These are phyloP conservation scores for Hypoxylon sp. DNA, from an alignment of 2,329 filamentous ascomycete species.

Conservation along the genomic window DNA sequence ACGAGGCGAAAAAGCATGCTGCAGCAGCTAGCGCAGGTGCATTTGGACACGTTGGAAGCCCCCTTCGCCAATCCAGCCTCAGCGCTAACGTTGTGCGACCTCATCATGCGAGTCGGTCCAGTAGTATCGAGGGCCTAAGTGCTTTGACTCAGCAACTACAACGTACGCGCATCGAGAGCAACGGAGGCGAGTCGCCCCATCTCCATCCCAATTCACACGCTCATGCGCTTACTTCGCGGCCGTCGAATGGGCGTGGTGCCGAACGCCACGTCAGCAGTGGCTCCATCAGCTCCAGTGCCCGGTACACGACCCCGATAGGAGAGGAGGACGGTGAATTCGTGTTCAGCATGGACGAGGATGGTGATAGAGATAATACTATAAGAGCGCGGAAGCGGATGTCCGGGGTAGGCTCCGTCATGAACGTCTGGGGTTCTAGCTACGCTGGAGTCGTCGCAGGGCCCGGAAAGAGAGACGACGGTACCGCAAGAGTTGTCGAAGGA, in stretches of 20 bases:
- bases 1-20: slow-evolving; percentile 60
- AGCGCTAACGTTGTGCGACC: slow-evolving; percentile 64
- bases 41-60: slow-evolving; percentile 75
- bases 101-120: slow-evolving; percentile 57
- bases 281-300: slow-evolving; percentile 68
- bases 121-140: slow-evolving; percentile 65
- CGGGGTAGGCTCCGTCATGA: slow-evolving; percentile 51
- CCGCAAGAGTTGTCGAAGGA: slow-evolving; percentile 47
- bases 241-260: slow-evolving; percentile 57
- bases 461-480: slow-evolving; percentile 48
- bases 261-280: slow-evolving; percentile 71
- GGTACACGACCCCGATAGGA: slow-evolving; percentile 73
- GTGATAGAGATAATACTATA: slow-evolving; percentile 61
- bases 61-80: slow-evolving; percentile 71
- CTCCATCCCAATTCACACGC: slow-evolving; percentile 62
- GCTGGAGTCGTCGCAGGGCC: slow-evolving; percentile 46
- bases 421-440: slow-evolving; percentile 51
- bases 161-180: slow-evolving; percentile 66
- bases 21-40: slow-evolving; percentile 59
- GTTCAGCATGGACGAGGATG: slow-evolving; percentile 74
- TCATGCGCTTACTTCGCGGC: slow-evolving; percentile 48
- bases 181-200: slow-evolving; percentile 57
- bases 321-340: slow-evolving; percentile 74
- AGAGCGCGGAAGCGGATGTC: slow-evolving; percentile 63
- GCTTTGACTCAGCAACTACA: slow-evolving; percentile 72